Percentiles rank a stretch among this genome's conserved stretches.
Conservation (phyloP, 164 flowering plant genomes). For the Liriodendron chinense region DNA sequence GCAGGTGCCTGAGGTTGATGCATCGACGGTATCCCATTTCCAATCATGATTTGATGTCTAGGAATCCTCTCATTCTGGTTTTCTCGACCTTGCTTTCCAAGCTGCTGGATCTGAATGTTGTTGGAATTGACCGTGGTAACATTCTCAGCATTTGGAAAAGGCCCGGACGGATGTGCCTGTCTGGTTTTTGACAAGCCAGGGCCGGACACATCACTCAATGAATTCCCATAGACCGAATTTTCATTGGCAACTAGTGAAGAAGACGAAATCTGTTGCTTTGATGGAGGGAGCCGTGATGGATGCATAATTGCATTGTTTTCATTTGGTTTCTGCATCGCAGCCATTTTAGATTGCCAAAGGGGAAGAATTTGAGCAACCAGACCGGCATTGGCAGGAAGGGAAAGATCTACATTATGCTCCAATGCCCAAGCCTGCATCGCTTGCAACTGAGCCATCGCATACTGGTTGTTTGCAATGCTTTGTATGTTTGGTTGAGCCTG, state of each 20-base stretch:
- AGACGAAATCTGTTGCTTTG: constrained; percentile 57
- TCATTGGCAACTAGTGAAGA: constrained; percentile 62
- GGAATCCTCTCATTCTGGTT: constrained; percentile 36
- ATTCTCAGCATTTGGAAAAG: constrained; percentile 42
- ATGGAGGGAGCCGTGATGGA: constrained; percentile 35
- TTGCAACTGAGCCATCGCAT: constrained; percentile 75
- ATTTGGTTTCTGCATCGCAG: constrained; percentile 60
- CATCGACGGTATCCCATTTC: constrained; percentile 61
- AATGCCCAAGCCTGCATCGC: constrained; percentile 82
- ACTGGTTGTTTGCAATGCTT: constrained; percentile 52
- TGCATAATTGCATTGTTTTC: constrained; percentile 49
- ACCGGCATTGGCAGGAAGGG: constrained; percentile 74
- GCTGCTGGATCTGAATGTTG: constrained; percentile 47
- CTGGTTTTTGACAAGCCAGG: constrained; percentile 58
- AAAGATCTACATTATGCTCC: constrained; percentile 84
- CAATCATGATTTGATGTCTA: constrained; percentile 41
- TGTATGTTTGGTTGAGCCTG: constrained; percentile 52
- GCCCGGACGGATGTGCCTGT: constrained; percentile 44
- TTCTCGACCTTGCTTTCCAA: constrained; percentile 47
- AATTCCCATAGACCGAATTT: constrained; percentile 63
- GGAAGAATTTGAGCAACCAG: constrained; percentile 77
- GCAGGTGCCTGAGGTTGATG: constrained; percentile 54
- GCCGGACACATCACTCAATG: constrained; percentile 72
- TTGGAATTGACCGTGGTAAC: constrained; percentile 34
- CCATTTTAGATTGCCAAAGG: constrained; percentile 68